Evolutionary conservation across 1,284 basidiomycete genomes (phyloP), one percentile per base, ranked within the genome.

Genomic region (Heimioporus retisporus): DNA sequence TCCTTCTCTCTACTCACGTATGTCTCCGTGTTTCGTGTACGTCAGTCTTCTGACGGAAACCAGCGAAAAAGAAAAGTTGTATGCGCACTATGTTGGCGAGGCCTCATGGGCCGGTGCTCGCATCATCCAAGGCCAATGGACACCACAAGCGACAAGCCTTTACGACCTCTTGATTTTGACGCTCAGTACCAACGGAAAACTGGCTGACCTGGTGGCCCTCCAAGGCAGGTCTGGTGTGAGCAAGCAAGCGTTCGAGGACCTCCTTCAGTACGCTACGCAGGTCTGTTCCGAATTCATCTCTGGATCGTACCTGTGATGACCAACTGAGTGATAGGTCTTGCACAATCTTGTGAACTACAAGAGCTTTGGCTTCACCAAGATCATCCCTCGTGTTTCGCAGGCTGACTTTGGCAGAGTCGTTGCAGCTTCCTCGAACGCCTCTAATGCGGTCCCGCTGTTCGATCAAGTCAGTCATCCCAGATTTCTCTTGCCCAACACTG

Each of bases 81-180:
- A 95, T 72, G 87, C 91, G 3, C 92, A 95, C 77, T 89, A 86
- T 72, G 59, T 94, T 21, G 85, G 85, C 15, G 71, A 88, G 71
- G 93, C 93, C 13, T 88, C 89, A 1, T 96, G 94, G 94, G 91
- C 92, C 0, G 94, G 94, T 46, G 92, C 88, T 58, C 85, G 92
- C 56, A 91, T 96, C 78, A 92, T 95, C 67, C 92, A 94, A 81
- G 90, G 85, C 73, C 93, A 95, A 81, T 94, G 91, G 89, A 92
- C 93, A 0, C 83, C 88, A 0, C 84, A 91, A 66, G 75, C 82
- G 14, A 76, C 83, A 71, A 83, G 84, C 73, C 84, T 94, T 60
- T 90, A 91, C 76, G 88, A 93, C 80, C 83, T 93, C 25, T 80
- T 94, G 73, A 88, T 93, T 72, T 76, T 88, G 60, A 88, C 84